Evolutionary conservation across 495 filamentous ascomycete species (phyloP), one percentile per base, ranked within the genome.

Genomic region (Neurospora intermedia): DNA sequence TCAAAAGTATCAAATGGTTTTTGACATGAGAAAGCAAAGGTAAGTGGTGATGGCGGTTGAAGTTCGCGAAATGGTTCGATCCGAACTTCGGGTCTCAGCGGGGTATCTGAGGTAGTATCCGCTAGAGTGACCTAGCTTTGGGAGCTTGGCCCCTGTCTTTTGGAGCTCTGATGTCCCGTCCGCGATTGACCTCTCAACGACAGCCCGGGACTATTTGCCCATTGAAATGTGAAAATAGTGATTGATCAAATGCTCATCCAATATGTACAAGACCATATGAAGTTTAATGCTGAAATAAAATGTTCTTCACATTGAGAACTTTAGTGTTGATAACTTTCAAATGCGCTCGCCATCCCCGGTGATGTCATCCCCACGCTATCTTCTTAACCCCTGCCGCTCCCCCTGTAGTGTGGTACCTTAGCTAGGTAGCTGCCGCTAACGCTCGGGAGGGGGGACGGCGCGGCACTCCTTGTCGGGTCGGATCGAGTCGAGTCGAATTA

Each of bases 291-390:
- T 9, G 9, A 11, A 40, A 40, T 9, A 40, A 8, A 40, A 40
- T 40, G 9, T 40, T 0, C 10, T 27, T 27, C 27, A 27, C 8
- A 40, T 10, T 8, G 1, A 16, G 13, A 16, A 13, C 0, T 15
- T 4, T 54, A 10, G 46, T 54, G 23, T 59, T 62, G 23, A 62
- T 8, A 16, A 6, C 48, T 8, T 23, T 31, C 2, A 62, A 62
- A 15, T 15, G 23, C 0, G 11, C 43, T 7, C 48, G 13, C 23
- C 54, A 31, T 62, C 54, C 6, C 2, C 48, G 31, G 69, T 75
- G 74, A 75, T 75, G 74, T 75, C 74, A 75, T 73, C 69, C 23
- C 27, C 27, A 2, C 27, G 27, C 31, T 31, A 62, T 62, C 54
- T 6, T 62, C 11, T 6, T 6, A 62, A 62, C 54, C 23, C 54